Percentiles rank a stretch among this genome's conserved stretches.
Conservation (phyloP, 2,329 filamentous ascomycete species). For the Cadophora sp. region DNA sequence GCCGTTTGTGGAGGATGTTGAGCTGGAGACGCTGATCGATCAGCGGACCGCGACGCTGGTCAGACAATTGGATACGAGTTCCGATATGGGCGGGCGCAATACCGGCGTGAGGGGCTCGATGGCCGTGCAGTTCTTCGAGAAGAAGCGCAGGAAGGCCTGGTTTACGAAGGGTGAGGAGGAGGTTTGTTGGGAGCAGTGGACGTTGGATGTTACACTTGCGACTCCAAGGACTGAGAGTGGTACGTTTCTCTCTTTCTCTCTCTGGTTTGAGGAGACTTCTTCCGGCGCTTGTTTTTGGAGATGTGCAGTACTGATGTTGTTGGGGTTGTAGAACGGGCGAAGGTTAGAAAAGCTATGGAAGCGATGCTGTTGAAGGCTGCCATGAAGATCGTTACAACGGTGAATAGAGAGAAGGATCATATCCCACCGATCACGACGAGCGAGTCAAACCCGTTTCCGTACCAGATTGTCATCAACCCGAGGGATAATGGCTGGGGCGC, state of each 20-base stretch:
- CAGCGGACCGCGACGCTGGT: slow-evolving; percentile 81
- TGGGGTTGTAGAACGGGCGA: slow-evolving; percentile 72
- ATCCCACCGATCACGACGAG: slow-evolving; percentile 96
- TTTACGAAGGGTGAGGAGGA: slow-evolving; percentile 86
- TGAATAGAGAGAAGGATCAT: slow-evolving; percentile 90
- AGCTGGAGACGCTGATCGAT: slow-evolving; percentile 93
- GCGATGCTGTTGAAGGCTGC: slow-evolving; percentile 85
- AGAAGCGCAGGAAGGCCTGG: slow-evolving; percentile 84
- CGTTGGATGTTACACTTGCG: slow-evolving; percentile 89
- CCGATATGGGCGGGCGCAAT: slow-evolving; percentile 50
- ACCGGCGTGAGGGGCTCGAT: slow-evolving; percentile 77
- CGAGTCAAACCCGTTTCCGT: slow-evolving; percentile 92
- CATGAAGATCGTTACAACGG: slow-evolving; percentile 87
- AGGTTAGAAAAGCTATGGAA: slow-evolving; percentile 90
- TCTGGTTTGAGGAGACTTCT: not conserved
- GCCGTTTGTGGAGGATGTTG: slow-evolving; percentile 86
- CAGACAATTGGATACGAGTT: slow-evolving; percentile 73
- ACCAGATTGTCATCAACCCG: slow-evolving; percentile 88
- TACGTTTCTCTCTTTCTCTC: slow-evolving; percentile 54
- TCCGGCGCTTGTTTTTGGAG: not conserved
- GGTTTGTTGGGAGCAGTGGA: slow-evolving; percentile 97
- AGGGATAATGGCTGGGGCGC: slow-evolving; percentile 81
- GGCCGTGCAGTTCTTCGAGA: slow-evolving; percentile 93
- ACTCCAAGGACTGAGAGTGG: slow-evolving; percentile 88
- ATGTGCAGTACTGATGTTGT: slow-evolving; percentile 21